These are phyloP conservation scores for Sphagnurus paluster DNA, from an alignment of 1,284 basidiomycete species.

Conservation along the genomic window DNA sequence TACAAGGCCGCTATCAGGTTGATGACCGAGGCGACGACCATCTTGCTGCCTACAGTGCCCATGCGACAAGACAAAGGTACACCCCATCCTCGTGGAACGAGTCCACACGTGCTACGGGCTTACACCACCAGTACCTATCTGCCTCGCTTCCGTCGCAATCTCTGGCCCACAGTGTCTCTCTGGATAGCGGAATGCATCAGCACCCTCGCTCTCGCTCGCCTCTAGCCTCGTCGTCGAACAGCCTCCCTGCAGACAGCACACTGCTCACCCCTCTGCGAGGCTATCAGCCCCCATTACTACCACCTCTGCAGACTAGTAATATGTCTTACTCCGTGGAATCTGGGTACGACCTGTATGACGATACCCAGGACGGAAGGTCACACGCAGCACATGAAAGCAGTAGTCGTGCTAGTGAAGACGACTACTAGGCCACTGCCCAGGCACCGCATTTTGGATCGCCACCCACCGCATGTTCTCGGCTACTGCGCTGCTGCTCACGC, in stretches of 20 bases:
- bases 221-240: slow-evolving; percentile 24
- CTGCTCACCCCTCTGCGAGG: slow-evolving; percentile 44
- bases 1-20: slow-evolving; percentile 32
- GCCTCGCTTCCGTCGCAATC: slow-evolving; percentile 24
- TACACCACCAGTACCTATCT: slow-evolving; percentile 21
- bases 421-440: too few species aligned
- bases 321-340: slow-evolving; percentile 26
- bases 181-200: slow-evolving; percentile 17
- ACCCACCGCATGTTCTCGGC: slow-evolving; percentile 2
- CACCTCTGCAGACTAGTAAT: slow-evolving; percentile 28
- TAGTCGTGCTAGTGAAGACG: slow-evolving; percentile 35
- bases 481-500: background rate
- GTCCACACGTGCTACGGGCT: slow-evolving; percentile 13
- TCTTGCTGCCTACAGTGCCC: slow-evolving; percentile 24
- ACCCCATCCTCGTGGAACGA: slow-evolving; percentile 36
- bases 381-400: slow-evolving; percentile 40
- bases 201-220: slow-evolving; percentile 20
- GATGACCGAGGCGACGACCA: slow-evolving; percentile 34
- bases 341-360: slow-evolving; percentile 38
- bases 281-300: slow-evolving; percentile 33
- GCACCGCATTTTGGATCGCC: too few species aligned
- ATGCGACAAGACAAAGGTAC: slow-evolving; percentile 30
- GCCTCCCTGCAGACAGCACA: slow-evolving; percentile 44
- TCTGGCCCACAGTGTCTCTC: slow-evolving; percentile 18
- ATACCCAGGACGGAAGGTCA: slow-evolving; percentile 34